Percentiles rank a stretch among this genome's conserved stretches.
phyloP scores from a whole-genome alignment of 768 basidiomycete species.

The Macrolepiota fuliginosa region DNA sequence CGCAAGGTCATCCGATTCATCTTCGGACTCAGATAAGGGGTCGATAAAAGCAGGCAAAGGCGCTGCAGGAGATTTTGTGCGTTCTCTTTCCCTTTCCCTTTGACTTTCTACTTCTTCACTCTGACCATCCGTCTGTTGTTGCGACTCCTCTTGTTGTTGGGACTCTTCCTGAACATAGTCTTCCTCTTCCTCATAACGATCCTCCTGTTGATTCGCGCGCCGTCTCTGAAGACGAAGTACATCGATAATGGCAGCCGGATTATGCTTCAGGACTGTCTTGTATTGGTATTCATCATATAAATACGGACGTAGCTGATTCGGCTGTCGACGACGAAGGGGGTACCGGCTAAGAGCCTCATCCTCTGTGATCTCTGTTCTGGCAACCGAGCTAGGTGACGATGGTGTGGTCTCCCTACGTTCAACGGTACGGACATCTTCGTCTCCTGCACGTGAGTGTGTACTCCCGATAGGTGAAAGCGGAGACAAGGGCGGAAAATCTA shows the following conservation, averaged over 20 bases:
- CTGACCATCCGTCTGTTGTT: background rate
- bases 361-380: background rate
- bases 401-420: background rate
- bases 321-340: conserved; percentile 12
- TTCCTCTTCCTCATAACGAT: conserved; percentile 9
- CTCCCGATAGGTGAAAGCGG: conserved; percentile 3
- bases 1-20: conserved; percentile 3
- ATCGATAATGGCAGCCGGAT: conserved; percentile 12
- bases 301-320: conserved; percentile 11
- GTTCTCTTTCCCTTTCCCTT: background rate
- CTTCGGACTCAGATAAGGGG: conserved; percentile 10
- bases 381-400: background rate
- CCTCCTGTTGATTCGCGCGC: conserved; percentile 2
- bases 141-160: conserved; percentile 8
- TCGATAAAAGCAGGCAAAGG: conserved; percentile 2
- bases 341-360: background rate
- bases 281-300: conserved; percentile 4
- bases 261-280: conserved; percentile 5
- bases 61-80: background rate
- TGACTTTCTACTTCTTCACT: background rate
- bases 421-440: background rate
- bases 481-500: background rate
- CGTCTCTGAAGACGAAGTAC: conserved; percentile 4
- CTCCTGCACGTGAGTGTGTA: background rate
- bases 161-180: conserved; percentile 6